These are phyloP conservation scores for Blepharisma stoltei DNA, from an alignment of 73 alveolate genomes.

Conservation along the genomic window DNA sequence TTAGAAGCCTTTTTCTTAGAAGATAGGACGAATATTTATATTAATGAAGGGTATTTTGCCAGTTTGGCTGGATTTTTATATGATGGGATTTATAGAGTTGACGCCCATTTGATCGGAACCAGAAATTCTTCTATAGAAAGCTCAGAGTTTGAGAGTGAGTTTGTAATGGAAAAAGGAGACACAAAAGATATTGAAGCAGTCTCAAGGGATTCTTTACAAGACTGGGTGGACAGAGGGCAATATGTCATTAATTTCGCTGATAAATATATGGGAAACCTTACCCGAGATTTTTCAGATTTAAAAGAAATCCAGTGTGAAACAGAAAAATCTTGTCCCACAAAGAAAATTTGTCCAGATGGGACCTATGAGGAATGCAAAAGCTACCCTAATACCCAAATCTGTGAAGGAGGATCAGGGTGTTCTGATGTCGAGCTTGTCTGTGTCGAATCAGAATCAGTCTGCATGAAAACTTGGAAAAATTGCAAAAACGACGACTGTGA, in stretches of 20 bases:
- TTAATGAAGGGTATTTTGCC: neutral
- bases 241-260: neutral
- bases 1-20: neutral
- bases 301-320: neutral
- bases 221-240: neutral
- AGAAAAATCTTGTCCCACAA: neutral
- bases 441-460: neutral
- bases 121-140: neutral
- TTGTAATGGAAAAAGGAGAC: neutral
- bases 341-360: neutral
- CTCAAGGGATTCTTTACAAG: neutral
- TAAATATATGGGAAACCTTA: neutral
- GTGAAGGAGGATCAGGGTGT: neutral
- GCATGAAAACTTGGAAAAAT: neutral
- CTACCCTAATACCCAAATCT: neutral
- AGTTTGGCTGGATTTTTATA: neutral
- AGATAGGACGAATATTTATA: neutral
- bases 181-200: neutral
- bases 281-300: neutral
- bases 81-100: neutral
- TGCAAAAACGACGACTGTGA: slow-evolving; percentile 16
- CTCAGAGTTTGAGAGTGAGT: neutral
- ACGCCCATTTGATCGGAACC: neutral
- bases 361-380: neutral
- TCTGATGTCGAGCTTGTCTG: neutral